phyloP scores from a whole-genome alignment of 106 monocot species.

The Phalaenopsis aphrodite region DNA sequence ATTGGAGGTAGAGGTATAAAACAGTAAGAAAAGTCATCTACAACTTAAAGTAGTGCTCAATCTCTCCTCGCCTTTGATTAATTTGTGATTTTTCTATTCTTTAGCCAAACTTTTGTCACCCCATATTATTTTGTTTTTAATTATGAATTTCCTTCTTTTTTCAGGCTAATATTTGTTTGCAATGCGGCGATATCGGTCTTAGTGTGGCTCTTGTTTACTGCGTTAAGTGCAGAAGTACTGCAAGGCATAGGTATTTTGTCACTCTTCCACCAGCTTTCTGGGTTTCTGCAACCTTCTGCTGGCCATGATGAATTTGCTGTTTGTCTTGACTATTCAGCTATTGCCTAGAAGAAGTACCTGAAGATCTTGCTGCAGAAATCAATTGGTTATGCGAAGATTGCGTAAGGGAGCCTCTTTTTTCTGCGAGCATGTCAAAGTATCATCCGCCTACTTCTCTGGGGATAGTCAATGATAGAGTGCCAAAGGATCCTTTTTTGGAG shows the following conservation, averaged over 20 bases:
- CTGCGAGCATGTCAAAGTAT: not conserved
- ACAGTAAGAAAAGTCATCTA: no score
- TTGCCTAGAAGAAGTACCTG: not conserved
- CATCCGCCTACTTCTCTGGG: no score
- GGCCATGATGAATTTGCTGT: slow-evolving; percentile 63
- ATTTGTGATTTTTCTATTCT: no score
- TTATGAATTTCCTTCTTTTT: not conserved
- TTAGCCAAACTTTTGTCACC: not conserved
- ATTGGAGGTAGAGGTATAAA: no score
- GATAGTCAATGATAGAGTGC: not conserved
- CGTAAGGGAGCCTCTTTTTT: not conserved
- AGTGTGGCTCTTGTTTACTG: not conserved
- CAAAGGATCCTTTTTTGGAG: not conserved
- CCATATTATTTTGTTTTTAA: not conserved
- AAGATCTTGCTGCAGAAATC: slow-evolving; percentile 4
- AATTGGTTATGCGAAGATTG: slow-evolving; percentile 4
- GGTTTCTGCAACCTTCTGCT: slow-evolving; percentile 17
- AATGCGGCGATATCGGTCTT: not conserved
- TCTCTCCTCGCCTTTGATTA: no score
- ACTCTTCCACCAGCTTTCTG: not conserved
- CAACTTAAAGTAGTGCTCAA: no score
- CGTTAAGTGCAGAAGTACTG: not conserved
- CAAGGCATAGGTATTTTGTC: slow-evolving; percentile 6
- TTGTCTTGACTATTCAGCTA: not conserved
- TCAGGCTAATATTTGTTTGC: not conserved